Percentiles rank a stretch among this genome's conserved stretches.
Conservation (phyloP, 2,329 filamentous ascomycete species). For the Septoria petroselini region DNA sequence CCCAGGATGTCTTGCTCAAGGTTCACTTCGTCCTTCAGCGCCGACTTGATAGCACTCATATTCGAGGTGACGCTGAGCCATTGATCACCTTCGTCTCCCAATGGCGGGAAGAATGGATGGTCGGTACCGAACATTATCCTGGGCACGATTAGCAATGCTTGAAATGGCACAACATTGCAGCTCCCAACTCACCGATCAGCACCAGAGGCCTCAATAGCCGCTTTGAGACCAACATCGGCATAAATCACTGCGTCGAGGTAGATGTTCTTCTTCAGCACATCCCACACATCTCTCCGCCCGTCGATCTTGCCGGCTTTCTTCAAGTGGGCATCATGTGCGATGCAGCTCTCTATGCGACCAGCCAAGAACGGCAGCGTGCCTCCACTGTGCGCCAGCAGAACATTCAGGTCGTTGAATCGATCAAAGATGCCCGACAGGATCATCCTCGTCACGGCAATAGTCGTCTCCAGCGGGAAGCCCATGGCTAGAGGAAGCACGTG, state of each 20-base stretch:
- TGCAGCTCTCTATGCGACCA: slow-evolving; percentile 82
- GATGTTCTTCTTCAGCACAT: slow-evolving; percentile 69
- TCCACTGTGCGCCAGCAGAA: slow-evolving; percentile 83
- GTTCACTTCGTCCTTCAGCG: slow-evolving; percentile 48
- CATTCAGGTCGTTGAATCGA: slow-evolving; percentile 62
- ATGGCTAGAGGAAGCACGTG: slow-evolving; percentile 83
- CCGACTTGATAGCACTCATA: slow-evolving; percentile 54
- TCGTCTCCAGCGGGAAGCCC: slow-evolving; percentile 89
- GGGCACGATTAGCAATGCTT: slow-evolving; percentile 7
- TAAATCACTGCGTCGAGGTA: slow-evolving; percentile 87
- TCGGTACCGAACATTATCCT: slow-evolving; percentile 58
- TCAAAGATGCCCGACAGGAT: slow-evolving; percentile 84
- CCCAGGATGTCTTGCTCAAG: slow-evolving; percentile 57
- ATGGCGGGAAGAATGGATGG: slow-evolving; percentile 80
- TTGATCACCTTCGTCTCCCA: slow-evolving; percentile 58
- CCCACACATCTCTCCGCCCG: slow-evolving; percentile 60
- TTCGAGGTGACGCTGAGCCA: slow-evolving; percentile 68
- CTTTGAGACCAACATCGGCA: slow-evolving; percentile 68
- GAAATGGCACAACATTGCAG: background rate
- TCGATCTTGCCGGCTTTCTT: slow-evolving; percentile 56
- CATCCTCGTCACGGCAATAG: slow-evolving; percentile 85
- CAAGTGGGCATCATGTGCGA: slow-evolving; percentile 76
- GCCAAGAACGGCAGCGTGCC: slow-evolving; percentile 86
- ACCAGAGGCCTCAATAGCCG: slow-evolving; percentile 65
- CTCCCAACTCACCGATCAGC: slow-evolving; percentile 55